These are phyloP conservation scores for Spinellus fusiger DNA, from an alignment of 192 early-diverging fungal genomes.

Conservation along the genomic window DNA sequence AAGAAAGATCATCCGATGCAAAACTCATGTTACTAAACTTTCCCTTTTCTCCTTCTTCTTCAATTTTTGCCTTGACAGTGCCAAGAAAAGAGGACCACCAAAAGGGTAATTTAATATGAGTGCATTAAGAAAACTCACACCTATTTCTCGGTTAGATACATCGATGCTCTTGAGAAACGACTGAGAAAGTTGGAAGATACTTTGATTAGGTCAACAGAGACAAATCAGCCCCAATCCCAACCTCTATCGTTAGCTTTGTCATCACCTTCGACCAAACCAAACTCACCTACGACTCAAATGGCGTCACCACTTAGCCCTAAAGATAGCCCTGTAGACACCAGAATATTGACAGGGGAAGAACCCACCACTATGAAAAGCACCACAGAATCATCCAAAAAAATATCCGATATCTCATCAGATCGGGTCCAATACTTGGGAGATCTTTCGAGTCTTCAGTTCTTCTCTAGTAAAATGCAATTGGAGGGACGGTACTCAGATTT, in stretches of 20 bases:
- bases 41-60: background rate
- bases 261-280: background rate
- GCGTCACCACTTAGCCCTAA: too few relatives aligned
- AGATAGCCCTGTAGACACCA: too few relatives aligned
- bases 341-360: too few relatives aligned
- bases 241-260: background rate
- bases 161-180: constrained; percentile 14
- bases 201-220: background rate
- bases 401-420: constrained; percentile 1
- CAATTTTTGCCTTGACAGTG: background rate
- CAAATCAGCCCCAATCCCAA: background rate
- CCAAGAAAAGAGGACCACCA: constrained; percentile 15
- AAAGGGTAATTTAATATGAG: constrained; percentile 9
- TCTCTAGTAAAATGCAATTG: constrained; percentile 27
- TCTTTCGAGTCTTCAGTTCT: constrained; percentile 27
- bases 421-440: constrained; percentile 29
- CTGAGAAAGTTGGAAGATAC: constrained; percentile 9
- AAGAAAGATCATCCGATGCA: background rate
- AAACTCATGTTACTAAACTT: background rate
- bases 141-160: constrained; percentile 1
- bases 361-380: background rate
- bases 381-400: background rate
- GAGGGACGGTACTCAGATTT: constrained; percentile 5
- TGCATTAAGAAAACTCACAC: background rate
- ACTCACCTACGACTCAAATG: too few relatives aligned